Conservation (phyloP, 176 grass and related monocot species). For the Dendrocalamus sinicus region DNA sequence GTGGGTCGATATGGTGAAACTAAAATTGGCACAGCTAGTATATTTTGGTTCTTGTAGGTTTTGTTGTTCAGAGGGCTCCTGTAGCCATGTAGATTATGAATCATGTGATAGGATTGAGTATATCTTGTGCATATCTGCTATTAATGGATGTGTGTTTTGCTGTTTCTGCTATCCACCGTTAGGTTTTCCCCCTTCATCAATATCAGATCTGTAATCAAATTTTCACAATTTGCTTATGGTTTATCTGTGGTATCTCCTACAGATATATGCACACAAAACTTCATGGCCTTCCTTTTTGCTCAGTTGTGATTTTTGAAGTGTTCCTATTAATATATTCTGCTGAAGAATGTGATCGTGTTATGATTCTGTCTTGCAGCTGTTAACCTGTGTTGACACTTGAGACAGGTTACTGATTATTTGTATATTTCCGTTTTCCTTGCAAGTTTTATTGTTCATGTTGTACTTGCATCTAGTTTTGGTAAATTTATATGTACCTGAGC, state of each 20-base stretch:
- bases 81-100: not conserved
- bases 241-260: not conserved
- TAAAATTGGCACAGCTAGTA: not conserved
- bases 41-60: conserved; percentile 1
- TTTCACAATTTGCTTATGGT: not conserved
- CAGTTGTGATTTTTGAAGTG: conserved; percentile 6
- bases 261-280: not conserved
- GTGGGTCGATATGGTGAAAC: not conserved
- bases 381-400: not conserved
- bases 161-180: not conserved
- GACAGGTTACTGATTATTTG: not conserved
- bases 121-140: not conserved
- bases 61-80: not conserved
- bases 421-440: conserved; percentile 5
- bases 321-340: not conserved
- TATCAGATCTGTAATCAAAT: not conserved
- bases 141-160: not conserved
- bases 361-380: not conserved
- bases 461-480: conserved; percentile 21
- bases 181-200: not conserved
- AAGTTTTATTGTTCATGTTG: conserved; percentile 15
- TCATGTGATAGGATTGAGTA: not conserved
- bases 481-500: not conserved
- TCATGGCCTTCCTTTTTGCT: not conserved
- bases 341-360: not conserved